A percentile compares a stretch with the other conserved stretches of the same genome.
These are phyloP conservation scores for Cyberlindnera sargentensis DNA, from an alignment of 805 yeast genomes.

Conservation along the genomic window DNA sequence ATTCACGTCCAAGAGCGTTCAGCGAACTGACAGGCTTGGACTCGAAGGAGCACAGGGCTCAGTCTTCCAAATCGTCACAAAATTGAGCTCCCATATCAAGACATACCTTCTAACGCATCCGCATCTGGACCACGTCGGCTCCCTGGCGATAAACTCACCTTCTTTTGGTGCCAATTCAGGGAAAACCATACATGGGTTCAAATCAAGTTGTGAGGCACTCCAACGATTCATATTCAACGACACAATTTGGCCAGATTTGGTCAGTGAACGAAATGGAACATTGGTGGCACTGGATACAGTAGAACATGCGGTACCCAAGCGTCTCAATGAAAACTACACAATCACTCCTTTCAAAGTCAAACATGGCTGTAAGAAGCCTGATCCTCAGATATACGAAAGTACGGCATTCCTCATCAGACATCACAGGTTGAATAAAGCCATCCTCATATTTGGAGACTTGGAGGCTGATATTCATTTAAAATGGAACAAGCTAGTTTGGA, in stretches of 20 bases:
- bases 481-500: constrained; percentile 48
- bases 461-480: constrained; percentile 51
- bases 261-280: constrained; percentile 20
- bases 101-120: constrained; percentile 66
- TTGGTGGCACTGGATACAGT: constrained; percentile 21
- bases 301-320: background rate
- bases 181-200: constrained; percentile 48
- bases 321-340: constrained; percentile 9
- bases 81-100: constrained; percentile 31
- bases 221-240: constrained; percentile 62
- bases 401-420: constrained; percentile 55
- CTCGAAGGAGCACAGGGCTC: constrained; percentile 4
- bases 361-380: constrained; percentile 31
- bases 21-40: background rate
- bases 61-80: constrained; percentile 26
- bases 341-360: constrained; percentile 32
- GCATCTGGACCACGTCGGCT: constrained; percentile 75
- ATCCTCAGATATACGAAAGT: constrained; percentile 25
- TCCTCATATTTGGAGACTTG: constrained; percentile 77
- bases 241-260: constrained; percentile 68
- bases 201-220: constrained; percentile 45
- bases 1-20: constrained; percentile 1
- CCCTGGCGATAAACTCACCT: constrained; percentile 67
- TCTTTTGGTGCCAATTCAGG: constrained; percentile 28
- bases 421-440: constrained; percentile 23